Evolutionary conservation across 2,329 filamentous ascomycete species (phyloP), one percentile per base, ranked within the genome.

Genomic region (Aspergillus jensenii): DNA sequence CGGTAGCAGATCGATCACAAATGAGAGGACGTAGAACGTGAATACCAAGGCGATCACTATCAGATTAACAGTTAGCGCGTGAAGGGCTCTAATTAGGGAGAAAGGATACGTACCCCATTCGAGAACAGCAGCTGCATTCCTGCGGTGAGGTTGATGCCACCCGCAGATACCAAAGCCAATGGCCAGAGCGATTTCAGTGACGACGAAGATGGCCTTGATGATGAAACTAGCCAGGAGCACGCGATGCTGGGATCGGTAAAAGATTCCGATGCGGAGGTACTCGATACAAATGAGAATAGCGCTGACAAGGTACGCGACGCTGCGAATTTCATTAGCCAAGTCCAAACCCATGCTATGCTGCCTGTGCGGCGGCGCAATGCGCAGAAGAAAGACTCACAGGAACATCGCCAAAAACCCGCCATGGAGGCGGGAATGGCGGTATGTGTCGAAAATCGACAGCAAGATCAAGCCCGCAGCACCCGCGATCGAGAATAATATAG

Each of bases 231-330:
- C 74, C 48, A 87, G 84, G 11, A 99, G 84, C 63, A 95, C 78
- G 55, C 82, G 84, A 75, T 93, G 85, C 59, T 92, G 79, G 8
- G 71, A 63, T 62, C 88, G 88, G 79, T 93, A 90, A 71, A 89
- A 88, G 53, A 89, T 86, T 25, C 92, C 91, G 1, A 98, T 82
- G 2, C 90, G 87, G 68, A 95, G 89, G 74, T 96, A 97, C 74
- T 97, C 92, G 78, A 86, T 87, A 79, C 93, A 97, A 64, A 93
- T 89, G 75, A 93, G 93, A 65, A 97, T 83, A 56, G 93, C 93
- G 4, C 88, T 91, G 55, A 96, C 71, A 54, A 97, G 79, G 73
- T 96, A 98, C 35, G 91, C 95, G 14, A 75, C 86, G 55, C 76
- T 78, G 43, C 6, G 27, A 31, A 41, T 37, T 15, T 31, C 19